phyloP scores from a whole-genome alignment of 2,329 filamentous ascomycete species.

The Aspergillus piperis region DNA sequence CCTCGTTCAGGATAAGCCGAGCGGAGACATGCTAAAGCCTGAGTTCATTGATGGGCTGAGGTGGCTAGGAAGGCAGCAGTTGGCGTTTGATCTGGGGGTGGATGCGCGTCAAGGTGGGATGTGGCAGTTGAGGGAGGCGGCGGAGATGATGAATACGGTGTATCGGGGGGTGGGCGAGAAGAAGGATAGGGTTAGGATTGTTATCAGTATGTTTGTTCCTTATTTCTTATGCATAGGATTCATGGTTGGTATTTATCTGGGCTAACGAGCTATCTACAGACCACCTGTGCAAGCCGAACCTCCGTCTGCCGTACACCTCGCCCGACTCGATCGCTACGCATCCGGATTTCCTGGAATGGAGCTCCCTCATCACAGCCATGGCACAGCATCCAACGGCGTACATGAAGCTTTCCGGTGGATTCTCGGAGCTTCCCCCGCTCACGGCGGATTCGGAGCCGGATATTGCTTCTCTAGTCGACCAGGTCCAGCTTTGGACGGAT shows the following conservation, averaged over 20 bases:
- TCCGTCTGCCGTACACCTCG: slow-evolving; percentile 59
- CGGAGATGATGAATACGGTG: slow-evolving; percentile 68
- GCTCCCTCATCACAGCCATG: slow-evolving; percentile 66
- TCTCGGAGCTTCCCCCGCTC: slow-evolving; percentile 71
- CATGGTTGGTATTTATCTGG: too few relatives aligned
- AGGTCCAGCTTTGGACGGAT: slow-evolving; percentile 69
- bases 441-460: slow-evolving; percentile 20
- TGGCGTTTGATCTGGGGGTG: slow-evolving; percentile 80
- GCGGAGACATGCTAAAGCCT: slow-evolving; percentile 63
- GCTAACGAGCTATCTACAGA: slow-evolving; percentile 53
- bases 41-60: slow-evolving; percentile 67
- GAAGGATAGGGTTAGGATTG: slow-evolving; percentile 65
- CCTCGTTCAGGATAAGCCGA: slow-evolving; percentile 74
- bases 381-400: slow-evolving; percentile 67
- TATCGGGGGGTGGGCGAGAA: slow-evolving; percentile 57
- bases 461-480: slow-evolving; percentile 50
- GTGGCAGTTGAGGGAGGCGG: slow-evolving; percentile 70
- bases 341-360: slow-evolving; percentile 68
- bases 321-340: slow-evolving; percentile 41
- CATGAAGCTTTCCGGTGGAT: slow-evolving; percentile 88
- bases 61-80: slow-evolving; percentile 63
- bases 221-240: too few relatives aligned
- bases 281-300: slow-evolving; percentile 85
- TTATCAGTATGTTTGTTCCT: slow-evolving; percentile 52
- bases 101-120: slow-evolving; percentile 77